Evolutionary conservation across 2,329 filamentous ascomycete genomes (phyloP).

Genomic region (Penicillium nordicum): DNA sequence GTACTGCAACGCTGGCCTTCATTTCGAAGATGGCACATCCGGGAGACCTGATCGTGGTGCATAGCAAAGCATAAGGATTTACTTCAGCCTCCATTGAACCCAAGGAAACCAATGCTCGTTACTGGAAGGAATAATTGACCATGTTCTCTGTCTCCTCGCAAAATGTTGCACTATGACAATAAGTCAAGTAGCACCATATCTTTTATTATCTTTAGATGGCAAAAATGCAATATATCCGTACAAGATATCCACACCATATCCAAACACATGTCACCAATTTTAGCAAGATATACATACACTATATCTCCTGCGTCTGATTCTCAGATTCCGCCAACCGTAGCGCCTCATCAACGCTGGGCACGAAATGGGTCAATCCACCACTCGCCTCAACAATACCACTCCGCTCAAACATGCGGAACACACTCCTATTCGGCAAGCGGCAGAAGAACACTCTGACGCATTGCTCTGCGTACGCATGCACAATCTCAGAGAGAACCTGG

Average conservation of each 20-base stretch:
- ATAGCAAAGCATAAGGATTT: not conserved
- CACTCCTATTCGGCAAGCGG: constrained; percentile 52
- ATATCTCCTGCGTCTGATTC: constrained; percentile 45
- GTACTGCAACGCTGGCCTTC: not conserved
- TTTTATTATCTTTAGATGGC: not conserved
- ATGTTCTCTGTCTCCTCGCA: not conserved
- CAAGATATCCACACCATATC: not conserved
- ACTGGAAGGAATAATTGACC: not conserved
- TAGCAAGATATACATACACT: constrained; percentile 1
- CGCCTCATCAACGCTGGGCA: constrained; percentile 79
- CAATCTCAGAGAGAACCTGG: constrained; percentile 88
- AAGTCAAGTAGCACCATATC: not conserved
- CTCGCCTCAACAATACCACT: constrained; percentile 83
- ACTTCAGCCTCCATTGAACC: not conserved
- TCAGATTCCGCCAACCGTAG: constrained; percentile 75
- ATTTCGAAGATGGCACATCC: not conserved
- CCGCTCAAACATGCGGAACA: constrained; percentile 69
- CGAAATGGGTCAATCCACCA: constrained; percentile 75
- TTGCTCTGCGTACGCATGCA: constrained; percentile 70
- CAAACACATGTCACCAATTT: not conserved
- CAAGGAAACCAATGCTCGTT: not conserved
- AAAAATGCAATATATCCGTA: not conserved
- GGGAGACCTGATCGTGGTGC: too few species aligned
- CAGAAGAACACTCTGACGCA: constrained; percentile 62
- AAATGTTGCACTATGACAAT: not conserved